Evolutionary conservation across 2,329 filamentous ascomycete genomes (phyloP), one percentile per base, ranked within the genome.

Genomic region (Clonostachys byssicola): DNA sequence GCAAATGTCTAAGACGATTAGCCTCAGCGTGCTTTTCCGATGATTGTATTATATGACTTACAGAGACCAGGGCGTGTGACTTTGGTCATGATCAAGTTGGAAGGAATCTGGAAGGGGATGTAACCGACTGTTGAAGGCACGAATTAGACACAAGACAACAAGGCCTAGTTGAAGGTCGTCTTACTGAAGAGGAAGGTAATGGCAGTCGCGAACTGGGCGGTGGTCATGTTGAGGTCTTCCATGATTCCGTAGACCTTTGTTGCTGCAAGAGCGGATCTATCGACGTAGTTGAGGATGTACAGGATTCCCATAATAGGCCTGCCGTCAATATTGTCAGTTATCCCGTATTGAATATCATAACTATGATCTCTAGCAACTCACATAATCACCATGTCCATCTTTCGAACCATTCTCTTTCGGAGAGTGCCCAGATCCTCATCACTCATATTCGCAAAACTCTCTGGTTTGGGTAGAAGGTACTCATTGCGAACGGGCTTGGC

Each of bases 61-160:
- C 70, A 51, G 65, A 73, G 40, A 52, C 54, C 34, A 64, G 71
- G 12, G 69, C 61, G 54, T 71, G 73, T 17, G 20, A 72, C 65
- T 55, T 73, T 74, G 56, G 74, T 74, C 23, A 75, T 56, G 48
- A 74, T 68, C 38, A 74, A 51, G 43, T 75, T 75, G 7, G 71
- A 74, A 1, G 72, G 72, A 20, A 75, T 66, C 53, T 74, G 71
- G 63, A 74, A 71, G 30, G 73, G 58, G 14, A 75, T 58, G 49
- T 73, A 73, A 8, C 72, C 71, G 20, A 74, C 71, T 42, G 40
- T 42, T 20, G 13, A 12, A 39, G 23, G 3, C 23, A 30, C 23
- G 23, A 30, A 30, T 30, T 30, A 30, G 23, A 30, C 23, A 10
- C 23, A 30, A 9, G 23, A 5, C 9, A 30, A 30, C 23, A 30